Evolutionary conservation across 208 protist genomes (phyloP).

Genomic region (Trypanosomatidae sp.): DNA sequence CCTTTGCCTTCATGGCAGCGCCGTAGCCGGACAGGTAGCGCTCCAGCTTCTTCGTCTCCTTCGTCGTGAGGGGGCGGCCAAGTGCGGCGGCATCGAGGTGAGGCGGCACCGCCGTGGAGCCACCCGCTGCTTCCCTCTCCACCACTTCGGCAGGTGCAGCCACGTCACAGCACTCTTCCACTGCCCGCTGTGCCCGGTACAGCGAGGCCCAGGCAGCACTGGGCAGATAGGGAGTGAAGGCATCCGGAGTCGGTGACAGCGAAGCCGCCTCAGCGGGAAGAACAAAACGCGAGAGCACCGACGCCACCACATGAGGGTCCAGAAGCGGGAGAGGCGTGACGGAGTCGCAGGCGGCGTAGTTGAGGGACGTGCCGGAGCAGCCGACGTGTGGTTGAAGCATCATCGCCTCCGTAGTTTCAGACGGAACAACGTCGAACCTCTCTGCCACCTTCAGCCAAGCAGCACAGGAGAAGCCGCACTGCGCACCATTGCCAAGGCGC

Average conservation of each 20-base stretch:
- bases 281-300: no score
- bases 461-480: slow-evolving; percentile 6
- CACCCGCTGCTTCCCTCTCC: background rate
- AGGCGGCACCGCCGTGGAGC: slow-evolving; percentile 16
- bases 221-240: slow-evolving; percentile 25
- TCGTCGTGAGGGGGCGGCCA: slow-evolving; percentile 35
- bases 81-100: slow-evolving; percentile 34
- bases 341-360: background rate
- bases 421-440: background rate
- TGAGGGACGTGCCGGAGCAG: background rate
- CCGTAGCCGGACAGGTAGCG: slow-evolving; percentile 38
- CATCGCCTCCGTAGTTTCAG: no score
- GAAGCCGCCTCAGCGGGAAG: background rate
- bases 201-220: slow-evolving; percentile 8
- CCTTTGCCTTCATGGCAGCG: slow-evolving; percentile 13
- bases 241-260: background rate
- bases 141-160: background rate
- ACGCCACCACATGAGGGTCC: slow-evolving; percentile 24
- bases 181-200: slow-evolving; percentile 19
- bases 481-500: background rate
- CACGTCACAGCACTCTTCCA: background rate
- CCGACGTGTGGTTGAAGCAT: no score
- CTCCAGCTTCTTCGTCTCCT: slow-evolving; percentile 40
- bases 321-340: slow-evolving; percentile 30
- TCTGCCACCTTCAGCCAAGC: slow-evolving; percentile 15